Percentiles rank a stretch among this genome's conserved stretches.
phyloP scores from a whole-genome alignment of 1,139 yeast genomes.

The Pichia cactophila region DNA sequence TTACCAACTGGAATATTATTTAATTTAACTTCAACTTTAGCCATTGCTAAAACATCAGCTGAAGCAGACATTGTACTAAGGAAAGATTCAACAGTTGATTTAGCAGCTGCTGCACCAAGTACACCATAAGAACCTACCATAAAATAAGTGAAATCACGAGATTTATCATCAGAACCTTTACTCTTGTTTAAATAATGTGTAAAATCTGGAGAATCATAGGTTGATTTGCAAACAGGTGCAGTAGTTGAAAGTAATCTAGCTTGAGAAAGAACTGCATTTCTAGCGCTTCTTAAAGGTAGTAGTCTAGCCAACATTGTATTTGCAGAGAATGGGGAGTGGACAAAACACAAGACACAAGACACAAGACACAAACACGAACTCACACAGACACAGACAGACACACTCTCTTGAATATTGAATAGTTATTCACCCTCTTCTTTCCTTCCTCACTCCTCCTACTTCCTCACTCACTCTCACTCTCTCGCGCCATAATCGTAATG shows the following conservation, averaged over 20 bases:
- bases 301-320: conserved; percentile 28
- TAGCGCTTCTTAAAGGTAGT: conserved; percentile 47
- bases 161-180: conserved; percentile 57
- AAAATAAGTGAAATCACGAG: conserved; percentile 87
- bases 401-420: background rate
- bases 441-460: background rate
- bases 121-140: conserved; percentile 97
- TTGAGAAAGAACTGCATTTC: conserved; percentile 34
- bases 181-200: conserved; percentile 71
- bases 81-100: conserved; percentile 95
- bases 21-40: conserved; percentile 96
- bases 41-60: conserved; percentile 98
- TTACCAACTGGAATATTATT: conserved; percentile 95
- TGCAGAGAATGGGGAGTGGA: background rate
- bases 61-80: conserved; percentile 93
- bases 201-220: conserved; percentile 91
- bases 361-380: background rate
- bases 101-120: conserved; percentile 92
- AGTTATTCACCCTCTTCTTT: background rate
- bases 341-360: background rate
- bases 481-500: background rate
- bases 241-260: conserved; percentile 41
- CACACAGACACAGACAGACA: background rate
- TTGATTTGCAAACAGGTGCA: conserved; percentile 51
- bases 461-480: background rate